These are phyloP conservation scores for Bryoerythrophyllum caledonicum DNA, from an alignment of 225 moss, liverwort and hornwort species.

Conservation along the genomic window DNA sequence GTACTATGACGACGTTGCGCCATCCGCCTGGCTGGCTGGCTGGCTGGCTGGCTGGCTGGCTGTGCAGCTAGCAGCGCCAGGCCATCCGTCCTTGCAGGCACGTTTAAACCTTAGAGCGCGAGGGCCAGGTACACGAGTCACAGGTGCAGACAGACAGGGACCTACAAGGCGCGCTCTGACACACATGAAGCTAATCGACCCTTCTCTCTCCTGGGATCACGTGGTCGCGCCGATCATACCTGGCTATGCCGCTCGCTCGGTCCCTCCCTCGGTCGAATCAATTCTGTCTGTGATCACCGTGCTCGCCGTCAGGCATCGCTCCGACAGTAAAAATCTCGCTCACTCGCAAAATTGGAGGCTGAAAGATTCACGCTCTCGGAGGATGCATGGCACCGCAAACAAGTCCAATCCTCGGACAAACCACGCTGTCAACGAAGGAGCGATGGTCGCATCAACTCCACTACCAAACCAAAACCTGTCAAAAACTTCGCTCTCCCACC, in stretches of 20 bases:
- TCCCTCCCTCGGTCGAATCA: not conserved
- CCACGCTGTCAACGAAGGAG: not conserved
- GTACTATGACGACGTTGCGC: slow-evolving; percentile 3
- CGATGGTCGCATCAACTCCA: not conserved
- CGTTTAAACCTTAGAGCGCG: slow-evolving; percentile 26
- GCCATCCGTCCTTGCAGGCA: slow-evolving; percentile 33
- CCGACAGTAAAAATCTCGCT: no score
- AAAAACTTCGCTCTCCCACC: not conserved
- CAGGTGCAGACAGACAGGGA: slow-evolving; percentile 24
- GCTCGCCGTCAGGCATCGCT: not conserved
- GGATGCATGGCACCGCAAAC: not conserved
- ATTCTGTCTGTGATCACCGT: not conserved
- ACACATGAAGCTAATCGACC: not conserved
- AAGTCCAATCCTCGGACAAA: not conserved
- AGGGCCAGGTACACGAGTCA: slow-evolving; percentile 37
- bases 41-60: no score
- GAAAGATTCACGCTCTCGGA: no score
- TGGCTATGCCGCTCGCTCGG: not conserved
- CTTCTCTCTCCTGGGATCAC: no score
- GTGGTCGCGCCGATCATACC: slow-evolving; percentile 2
- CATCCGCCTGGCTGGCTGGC: slow-evolving; percentile 11
- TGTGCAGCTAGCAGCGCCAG: not conserved
- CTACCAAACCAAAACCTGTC: not conserved
- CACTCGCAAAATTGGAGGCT: not conserved
- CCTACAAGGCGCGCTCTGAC: slow-evolving; percentile 5